phyloP scores from a whole-genome alignment of 192 early-diverging fungal species.

The Powellomyces hirtus region DNA sequence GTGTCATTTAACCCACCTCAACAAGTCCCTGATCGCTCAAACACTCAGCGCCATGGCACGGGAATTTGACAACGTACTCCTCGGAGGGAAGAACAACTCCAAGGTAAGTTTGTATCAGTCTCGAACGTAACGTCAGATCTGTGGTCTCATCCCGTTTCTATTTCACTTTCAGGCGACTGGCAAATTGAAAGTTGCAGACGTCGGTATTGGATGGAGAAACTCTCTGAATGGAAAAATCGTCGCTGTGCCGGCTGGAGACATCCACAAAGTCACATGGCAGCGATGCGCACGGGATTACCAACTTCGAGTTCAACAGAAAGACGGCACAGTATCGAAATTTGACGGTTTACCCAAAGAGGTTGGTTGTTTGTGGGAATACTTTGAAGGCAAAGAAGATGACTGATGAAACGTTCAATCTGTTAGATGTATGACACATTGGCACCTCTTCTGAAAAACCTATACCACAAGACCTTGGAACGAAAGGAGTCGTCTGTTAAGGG shows the following conservation, averaged over 20 bases:
- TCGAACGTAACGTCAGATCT: not conserved
- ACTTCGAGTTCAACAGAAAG: slow-evolving; percentile 71
- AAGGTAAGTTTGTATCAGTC: slow-evolving; percentile 19
- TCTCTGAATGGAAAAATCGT: slow-evolving; percentile 48
- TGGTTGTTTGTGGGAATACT: not conserved
- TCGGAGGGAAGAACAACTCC: slow-evolving; percentile 42
- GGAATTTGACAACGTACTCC: slow-evolving; percentile 43
- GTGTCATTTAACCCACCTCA: too few species aligned
- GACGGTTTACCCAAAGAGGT: slow-evolving; percentile 84
- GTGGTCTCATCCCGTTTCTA: not conserved
- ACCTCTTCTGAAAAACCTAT: slow-evolving; percentile 66
- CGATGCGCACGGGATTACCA: slow-evolving; percentile 87
- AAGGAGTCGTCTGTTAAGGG: slow-evolving; percentile 87
- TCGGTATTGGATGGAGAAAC: slow-evolving; percentile 77
- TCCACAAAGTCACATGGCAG: slow-evolving; percentile 53
- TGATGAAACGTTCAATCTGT: too few species aligned
- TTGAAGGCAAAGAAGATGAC: not conserved
- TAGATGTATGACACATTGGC: slow-evolving; percentile 83
- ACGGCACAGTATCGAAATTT: slow-evolving; percentile 77
- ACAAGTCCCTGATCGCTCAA: too few species aligned
- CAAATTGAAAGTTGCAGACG: slow-evolving; percentile 48
- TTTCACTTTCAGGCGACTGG: slow-evolving; percentile 31
- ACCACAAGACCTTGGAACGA: slow-evolving; percentile 71
- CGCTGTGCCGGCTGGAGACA: slow-evolving; percentile 62
- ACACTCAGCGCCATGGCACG: slow-evolving; percentile 7